Percentiles rank a stretch among this genome's conserved stretches.
Conservation (phyloP, 169 alveolate species). For the Eimeria acervulina region DNA sequence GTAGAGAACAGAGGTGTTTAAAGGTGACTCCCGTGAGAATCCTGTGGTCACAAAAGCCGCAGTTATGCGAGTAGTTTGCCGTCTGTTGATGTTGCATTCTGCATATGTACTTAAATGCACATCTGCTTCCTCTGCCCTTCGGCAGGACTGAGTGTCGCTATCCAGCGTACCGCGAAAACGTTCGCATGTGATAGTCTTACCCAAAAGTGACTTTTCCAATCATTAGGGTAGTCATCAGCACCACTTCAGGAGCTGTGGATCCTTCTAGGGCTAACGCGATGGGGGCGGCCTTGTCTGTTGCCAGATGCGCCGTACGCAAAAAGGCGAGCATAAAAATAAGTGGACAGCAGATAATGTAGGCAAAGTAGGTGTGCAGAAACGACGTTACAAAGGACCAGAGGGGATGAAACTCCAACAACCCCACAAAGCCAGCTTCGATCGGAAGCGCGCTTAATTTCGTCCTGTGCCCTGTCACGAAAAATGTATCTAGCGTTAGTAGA, state of each 20-base stretch:
- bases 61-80: background rate
- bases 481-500: conserved; percentile 37
- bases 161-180: too few species aligned
- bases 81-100: background rate
- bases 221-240: background rate
- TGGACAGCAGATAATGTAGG: conserved; percentile 41
- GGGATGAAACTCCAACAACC: conserved; percentile 65
- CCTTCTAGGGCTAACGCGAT: background rate
- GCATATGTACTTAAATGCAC: background rate
- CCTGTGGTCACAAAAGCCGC: conserved; percentile 41
- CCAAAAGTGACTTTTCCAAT: conserved; percentile 22
- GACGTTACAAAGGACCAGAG: conserved; percentile 20
- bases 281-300: background rate
- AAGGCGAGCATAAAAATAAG: conserved; percentile 50
- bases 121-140: background rate
- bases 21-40: conserved; percentile 67
- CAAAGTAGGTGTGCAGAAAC: conserved; percentile 67
- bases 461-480: conserved; percentile 77
- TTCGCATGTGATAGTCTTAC: background rate
- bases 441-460: conserved; percentile 74
- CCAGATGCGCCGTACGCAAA: conserved; percentile 62
- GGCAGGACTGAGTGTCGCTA: background rate
- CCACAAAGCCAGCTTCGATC: conserved; percentile 74
- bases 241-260: conserved; percentile 41
- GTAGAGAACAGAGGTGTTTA: conserved; percentile 38